Conservation (phyloP, 140 eudicot genomes). For the Oenanthe javanica region DNA sequence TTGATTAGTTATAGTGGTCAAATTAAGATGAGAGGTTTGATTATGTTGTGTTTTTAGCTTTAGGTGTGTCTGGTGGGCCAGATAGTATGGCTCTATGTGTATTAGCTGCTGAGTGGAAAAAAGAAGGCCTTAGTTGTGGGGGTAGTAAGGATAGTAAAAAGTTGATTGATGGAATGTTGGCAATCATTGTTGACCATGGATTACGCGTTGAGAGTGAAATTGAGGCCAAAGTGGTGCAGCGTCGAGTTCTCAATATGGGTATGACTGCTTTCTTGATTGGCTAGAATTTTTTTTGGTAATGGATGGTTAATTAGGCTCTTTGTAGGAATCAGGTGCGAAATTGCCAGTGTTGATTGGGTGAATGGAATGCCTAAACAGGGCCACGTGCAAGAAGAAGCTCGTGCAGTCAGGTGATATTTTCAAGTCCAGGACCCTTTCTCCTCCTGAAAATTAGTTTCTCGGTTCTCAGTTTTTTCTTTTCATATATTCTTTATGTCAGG, state of each 20-base stretch:
- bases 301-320: slow-evolving; percentile 37
- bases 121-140: slow-evolving; percentile 17
- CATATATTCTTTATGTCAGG: slow-evolving; percentile 26
- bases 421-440: not conserved
- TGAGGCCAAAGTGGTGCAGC: slow-evolving; percentile 58
- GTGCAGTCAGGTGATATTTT: slow-evolving; percentile 48
- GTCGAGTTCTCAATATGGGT: slow-evolving; percentile 73
- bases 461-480: not conserved
- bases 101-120: slow-evolving; percentile 71
- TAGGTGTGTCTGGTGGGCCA: slow-evolving; percentile 95
- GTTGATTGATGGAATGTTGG: slow-evolving; percentile 59
- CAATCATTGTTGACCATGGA: slow-evolving; percentile 83
- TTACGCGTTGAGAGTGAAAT: slow-evolving; percentile 69
- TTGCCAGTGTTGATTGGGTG: slow-evolving; percentile 64
- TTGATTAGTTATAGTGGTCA: no score
- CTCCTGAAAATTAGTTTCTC: not conserved
- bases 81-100: slow-evolving; percentile 89
- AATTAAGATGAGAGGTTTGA: not conserved
- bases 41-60: slow-evolving; percentile 38
- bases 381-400: slow-evolving; percentile 89
- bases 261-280: not conserved
- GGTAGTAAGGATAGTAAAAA: slow-evolving; percentile 27
- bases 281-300: slow-evolving; percentile 6
- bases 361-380: slow-evolving; percentile 74
- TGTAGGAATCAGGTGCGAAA: slow-evolving; percentile 82